Conservation (phyloP, 1,139 yeast species). For the Geotrichum fermentans region DNA sequence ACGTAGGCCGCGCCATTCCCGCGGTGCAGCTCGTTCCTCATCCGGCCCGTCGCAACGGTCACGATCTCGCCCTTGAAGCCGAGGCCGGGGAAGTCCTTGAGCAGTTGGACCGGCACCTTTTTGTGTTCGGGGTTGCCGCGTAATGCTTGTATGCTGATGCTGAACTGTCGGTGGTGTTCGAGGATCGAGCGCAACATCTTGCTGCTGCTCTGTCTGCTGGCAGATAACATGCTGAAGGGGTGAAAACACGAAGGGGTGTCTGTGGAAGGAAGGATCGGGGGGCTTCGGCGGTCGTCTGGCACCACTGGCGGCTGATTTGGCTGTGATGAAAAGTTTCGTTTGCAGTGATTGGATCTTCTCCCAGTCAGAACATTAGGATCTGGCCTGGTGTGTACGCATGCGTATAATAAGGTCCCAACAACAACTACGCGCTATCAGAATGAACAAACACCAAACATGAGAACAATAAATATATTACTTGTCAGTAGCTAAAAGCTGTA, state of each 20-base stretch:
- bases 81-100: constrained; percentile 55
- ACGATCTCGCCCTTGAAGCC: constrained; percentile 70
- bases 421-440: too few species aligned
- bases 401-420: background rate
- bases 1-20: constrained; percentile 70
- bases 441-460: too few species aligned
- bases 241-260: too few species aligned
- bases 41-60: constrained; percentile 71
- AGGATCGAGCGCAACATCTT: background rate
- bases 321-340: constrained; percentile 2
- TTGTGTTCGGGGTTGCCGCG: constrained; percentile 33
- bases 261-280: too few species aligned
- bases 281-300: too few species aligned
- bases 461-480: too few species aligned
- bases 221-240: constrained; percentile 1
- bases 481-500: too few species aligned
- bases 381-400: background rate
- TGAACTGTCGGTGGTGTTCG: background rate
- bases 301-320: background rate
- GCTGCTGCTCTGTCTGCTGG: constrained; percentile 4
- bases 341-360: constrained; percentile 5
- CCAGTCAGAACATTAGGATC: background rate
- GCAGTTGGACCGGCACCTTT: constrained; percentile 53
- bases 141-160: background rate
- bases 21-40: constrained; percentile 74